Evolutionary conservation across 164 flowering plant genomes (phyloP).

Genomic region (Chimonanthus praecox): DNA sequence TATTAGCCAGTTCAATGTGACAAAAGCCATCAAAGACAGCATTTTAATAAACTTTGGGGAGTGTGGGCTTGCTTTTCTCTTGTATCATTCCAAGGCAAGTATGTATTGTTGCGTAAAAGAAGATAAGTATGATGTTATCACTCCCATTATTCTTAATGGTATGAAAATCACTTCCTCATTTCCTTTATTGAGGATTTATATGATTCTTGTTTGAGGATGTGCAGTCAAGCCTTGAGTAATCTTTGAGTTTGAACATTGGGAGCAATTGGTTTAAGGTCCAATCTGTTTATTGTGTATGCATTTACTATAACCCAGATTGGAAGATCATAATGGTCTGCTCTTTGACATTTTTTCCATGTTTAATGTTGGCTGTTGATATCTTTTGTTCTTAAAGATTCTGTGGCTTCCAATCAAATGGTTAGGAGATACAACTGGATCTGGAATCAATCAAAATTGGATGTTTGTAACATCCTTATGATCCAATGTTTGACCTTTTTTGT

Average conservation of each 20-base stretch:
- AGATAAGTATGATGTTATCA: neutral
- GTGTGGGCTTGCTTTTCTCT: conserved; percentile 78
- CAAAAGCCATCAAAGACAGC: conserved; percentile 76
- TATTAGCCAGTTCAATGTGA: conserved; percentile 49
- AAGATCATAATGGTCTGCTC: neutral
- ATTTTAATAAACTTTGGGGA: conserved; percentile 81
- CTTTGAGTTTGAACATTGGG: neutral
- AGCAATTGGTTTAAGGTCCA: neutral
- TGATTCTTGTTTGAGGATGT: neutral
- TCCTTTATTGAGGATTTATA: neutral
- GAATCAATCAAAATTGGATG: no score
- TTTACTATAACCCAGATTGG: neutral
- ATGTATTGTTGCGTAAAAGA: no score
- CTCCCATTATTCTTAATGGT: neutral
- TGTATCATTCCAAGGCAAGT: conserved; percentile 66
- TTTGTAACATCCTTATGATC: no score
- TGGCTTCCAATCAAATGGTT: neutral
- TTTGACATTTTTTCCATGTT: neutral
- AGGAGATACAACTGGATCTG: neutral
- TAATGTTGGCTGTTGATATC: neutral
- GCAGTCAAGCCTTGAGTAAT: neutral
- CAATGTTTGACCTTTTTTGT: no score
- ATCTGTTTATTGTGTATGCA: neutral
- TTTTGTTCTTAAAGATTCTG: no score
- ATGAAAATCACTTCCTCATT: neutral